Evolutionary conservation across 805 yeast genomes (phyloP), one percentile per base, ranked within the genome.

Genomic region (Nakazawaea siamensis): DNA sequence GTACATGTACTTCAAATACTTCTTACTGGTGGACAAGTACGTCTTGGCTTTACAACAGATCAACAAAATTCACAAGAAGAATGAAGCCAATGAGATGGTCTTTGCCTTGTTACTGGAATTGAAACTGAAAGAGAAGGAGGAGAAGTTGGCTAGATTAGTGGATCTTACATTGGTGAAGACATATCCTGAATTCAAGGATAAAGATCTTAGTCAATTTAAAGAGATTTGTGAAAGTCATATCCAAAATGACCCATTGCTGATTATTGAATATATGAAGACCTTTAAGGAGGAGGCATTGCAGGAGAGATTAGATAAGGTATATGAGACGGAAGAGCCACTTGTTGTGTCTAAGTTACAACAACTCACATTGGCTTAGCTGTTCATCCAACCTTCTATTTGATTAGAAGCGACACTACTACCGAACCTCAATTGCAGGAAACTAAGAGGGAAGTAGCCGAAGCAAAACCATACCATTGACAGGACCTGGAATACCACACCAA

Each of bases 401-500:
- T 31, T 35, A 24, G 55, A 40, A 5, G 55, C 86, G 5, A 78
- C 60, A 16, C 73, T 58, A 12, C 75, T 62, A 1, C 80, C 68
- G 54, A 76, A 62, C 41, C 70, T 59, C 32, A 79, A 49, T 2
- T 90, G 79, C 39, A 79, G 77, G 4, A 85, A 77, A 7, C 97
- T 97, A 58, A 85, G 77, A 11, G 97, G 97, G 66, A 90, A 87
- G 56, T 88, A 88, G 44, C 94, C 81, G 16, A 88, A 68, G 0
- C 86, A 76, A 52, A 88, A 88, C 64, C 84, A 85, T 5, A 84
- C 47, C 11, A 88, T 83, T 3, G 95, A 86, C 31, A 88, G 54
- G 12, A 84, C 57, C 53, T 88, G 95, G 4, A 81, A 50, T 1
- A 78, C 52, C 36, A 86, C 77, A 14, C 85, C 74, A 8, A 84